Conservation (phyloP, 2,329 filamentous ascomycete genomes). For the Magnaporthiopsis incrustans region DNA sequence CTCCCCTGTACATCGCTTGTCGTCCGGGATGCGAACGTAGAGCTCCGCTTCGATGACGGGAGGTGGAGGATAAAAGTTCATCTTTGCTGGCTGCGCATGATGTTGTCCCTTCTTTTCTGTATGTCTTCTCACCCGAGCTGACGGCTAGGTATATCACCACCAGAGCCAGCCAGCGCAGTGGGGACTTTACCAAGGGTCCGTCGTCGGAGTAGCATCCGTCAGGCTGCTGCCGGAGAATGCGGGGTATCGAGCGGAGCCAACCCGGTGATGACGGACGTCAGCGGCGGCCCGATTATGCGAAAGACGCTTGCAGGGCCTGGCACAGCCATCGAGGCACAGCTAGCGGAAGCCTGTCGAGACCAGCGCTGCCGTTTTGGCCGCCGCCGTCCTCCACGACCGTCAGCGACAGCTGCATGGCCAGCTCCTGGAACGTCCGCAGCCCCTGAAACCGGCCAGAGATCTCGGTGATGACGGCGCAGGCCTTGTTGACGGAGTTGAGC, state of each 20-base stretch:
- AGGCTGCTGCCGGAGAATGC: too few relatives aligned
- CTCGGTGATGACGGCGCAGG: not conserved
- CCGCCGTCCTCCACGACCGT: not conserved
- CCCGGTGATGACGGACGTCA: too few relatives aligned
- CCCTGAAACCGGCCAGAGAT: not conserved
- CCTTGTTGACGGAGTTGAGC: not conserved
- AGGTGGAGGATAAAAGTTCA: not conserved
- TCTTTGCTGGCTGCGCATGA: not conserved
- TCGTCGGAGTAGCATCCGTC: too few relatives aligned
- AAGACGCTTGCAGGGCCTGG: not conserved
- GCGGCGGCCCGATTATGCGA: not conserved
- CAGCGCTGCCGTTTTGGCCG: not conserved
- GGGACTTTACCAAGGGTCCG: too few relatives aligned
- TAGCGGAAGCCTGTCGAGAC: not conserved
- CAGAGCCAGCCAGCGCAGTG: too few relatives aligned
- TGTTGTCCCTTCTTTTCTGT: too few relatives aligned
- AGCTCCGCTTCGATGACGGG: constrained; percentile 1
- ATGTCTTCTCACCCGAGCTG: too few relatives aligned
- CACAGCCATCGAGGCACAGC: not conserved
- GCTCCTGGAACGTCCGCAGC: not conserved
- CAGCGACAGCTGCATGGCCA: not conserved
- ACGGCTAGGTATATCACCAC: too few relatives aligned
- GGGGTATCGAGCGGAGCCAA: too few relatives aligned
- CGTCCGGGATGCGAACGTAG: not conserved
- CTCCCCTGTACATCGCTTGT: not conserved